Evolutionary conservation across 768 basidiomycete species (phyloP), one percentile per base, ranked within the genome.

Genomic region (Leccinellum rugosiceps): DNA sequence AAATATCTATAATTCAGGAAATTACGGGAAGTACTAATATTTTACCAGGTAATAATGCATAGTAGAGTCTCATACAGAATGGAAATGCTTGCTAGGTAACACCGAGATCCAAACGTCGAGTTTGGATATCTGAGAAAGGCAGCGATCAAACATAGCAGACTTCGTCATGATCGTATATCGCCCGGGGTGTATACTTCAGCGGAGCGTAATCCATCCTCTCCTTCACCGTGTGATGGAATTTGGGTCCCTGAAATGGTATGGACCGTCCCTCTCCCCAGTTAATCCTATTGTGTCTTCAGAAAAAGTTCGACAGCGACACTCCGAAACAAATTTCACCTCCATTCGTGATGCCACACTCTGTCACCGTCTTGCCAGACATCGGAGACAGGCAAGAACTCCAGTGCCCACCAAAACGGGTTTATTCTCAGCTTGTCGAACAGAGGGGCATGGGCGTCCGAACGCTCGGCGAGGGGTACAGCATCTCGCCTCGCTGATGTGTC

Each of bases 141-240:
- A 34, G 21, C 2, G 31, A 28, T 69, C 54, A 72, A 49, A 80
- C 78, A 61, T 84, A n/a, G n/a, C n/a, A 89, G 0, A 65, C 66
- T 65, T 15, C 47, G 13, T 76, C 77, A 0, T 81, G 77, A 28
- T 62, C 68, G 77, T 81, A 89, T 49, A 55, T 65, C 41, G 88
- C 88, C 26, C 73, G 76, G 6, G 89, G 88, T 44, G 65, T 76
- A 68, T 91, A 90, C 21, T 78, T 76, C 52, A 84, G 67, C 4
- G 65, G 63, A 50, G 71, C 17, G 58, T 78, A 75, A 14, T 75
- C 68, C 75, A 84, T 84, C 45, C 89, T 80, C 58, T 78, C 67
- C 70, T 80, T 78, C 34, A 92, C 90, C 4, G 82, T 83, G 44
- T 74, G 64, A 63, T 91, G 89, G 65, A 91, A 85, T 9, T 77